Conservation (phyloP, 495 filamentous ascomycete species). For the Copromyces sp. region DNA sequence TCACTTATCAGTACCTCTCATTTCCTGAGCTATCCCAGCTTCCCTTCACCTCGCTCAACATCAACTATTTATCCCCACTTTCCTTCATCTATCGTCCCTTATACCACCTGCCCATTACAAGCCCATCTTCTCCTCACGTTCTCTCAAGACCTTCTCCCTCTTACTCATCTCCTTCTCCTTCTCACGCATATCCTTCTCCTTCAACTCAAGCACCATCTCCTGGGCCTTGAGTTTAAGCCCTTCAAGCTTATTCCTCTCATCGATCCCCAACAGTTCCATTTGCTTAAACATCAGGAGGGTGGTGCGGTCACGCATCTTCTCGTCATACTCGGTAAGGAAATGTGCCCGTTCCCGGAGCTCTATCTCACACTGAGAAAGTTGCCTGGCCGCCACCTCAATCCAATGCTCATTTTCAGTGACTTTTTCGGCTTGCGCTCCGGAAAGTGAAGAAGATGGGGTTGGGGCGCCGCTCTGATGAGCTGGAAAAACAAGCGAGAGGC, state of each 20-base stretch:
- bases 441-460: neutral
- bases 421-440: neutral
- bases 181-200: neutral
- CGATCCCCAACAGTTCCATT: neutral
- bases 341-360: neutral
- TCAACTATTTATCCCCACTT: neutral
- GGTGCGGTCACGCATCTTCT: neutral
- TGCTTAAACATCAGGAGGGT: neutral
- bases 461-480: neutral
- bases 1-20: neutral
- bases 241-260: neutral
- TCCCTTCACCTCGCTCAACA: neutral
- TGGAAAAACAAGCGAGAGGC: neutral
- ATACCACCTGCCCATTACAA: neutral
- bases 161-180: too few species aligned
- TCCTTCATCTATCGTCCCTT: neutral
- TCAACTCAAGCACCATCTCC: neutral
- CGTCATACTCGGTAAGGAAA: neutral
- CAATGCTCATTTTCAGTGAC: neutral
- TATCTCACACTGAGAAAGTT: neutral
- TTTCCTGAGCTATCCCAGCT: neutral
- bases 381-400: neutral
- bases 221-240: neutral
- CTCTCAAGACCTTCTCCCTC: neutral
- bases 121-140: neutral